Evolutionary conservation across 805 yeast species (phyloP).

Genomic region (Ogataea allantospora): DNA sequence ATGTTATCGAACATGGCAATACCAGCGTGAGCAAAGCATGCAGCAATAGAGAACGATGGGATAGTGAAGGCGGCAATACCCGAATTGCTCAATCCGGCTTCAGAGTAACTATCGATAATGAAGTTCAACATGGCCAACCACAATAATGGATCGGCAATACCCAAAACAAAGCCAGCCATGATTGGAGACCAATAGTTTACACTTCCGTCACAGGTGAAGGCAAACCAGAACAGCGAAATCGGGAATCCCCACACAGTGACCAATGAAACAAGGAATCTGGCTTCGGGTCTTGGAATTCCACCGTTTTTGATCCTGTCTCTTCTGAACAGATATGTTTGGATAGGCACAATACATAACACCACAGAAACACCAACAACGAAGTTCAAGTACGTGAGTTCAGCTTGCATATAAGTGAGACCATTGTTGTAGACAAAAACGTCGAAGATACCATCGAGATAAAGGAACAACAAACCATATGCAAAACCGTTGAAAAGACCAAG

Average conservation of each 20-base stretch:
- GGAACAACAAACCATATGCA: conserved; percentile 36
- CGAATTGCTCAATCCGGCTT: conserved; percentile 33
- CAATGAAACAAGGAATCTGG: conserved; percentile 33
- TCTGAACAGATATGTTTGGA: conserved; percentile 33
- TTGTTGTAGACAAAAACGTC: conserved; percentile 36
- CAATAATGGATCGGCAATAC: conserved; percentile 34
- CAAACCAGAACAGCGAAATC: conserved; percentile 36
- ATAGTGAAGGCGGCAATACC: conserved; percentile 39
- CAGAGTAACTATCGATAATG: conserved; percentile 36
- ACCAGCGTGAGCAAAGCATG: conserved; percentile 37
- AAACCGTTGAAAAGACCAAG: conserved; percentile 37
- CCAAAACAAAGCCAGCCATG: conserved; percentile 34
- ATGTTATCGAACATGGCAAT: conserved; percentile 38
- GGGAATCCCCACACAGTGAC: conserved; percentile 39
- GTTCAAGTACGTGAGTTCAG: conserved; percentile 35
- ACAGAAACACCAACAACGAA: conserved; percentile 35
- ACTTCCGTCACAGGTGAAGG: conserved; percentile 33
- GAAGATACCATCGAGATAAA: conserved; percentile 37
- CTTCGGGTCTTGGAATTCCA: conserved; percentile 36
- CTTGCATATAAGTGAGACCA: conserved; percentile 31
- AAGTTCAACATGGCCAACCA: conserved; percentile 38
- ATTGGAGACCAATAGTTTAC: conserved; percentile 37
- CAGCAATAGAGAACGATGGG: conserved; percentile 38
- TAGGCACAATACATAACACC: conserved; percentile 30
- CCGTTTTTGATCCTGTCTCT: conserved; percentile 32